Conservation (phyloP, 257 asterid species). For the Hygrophila difformis region DNA sequence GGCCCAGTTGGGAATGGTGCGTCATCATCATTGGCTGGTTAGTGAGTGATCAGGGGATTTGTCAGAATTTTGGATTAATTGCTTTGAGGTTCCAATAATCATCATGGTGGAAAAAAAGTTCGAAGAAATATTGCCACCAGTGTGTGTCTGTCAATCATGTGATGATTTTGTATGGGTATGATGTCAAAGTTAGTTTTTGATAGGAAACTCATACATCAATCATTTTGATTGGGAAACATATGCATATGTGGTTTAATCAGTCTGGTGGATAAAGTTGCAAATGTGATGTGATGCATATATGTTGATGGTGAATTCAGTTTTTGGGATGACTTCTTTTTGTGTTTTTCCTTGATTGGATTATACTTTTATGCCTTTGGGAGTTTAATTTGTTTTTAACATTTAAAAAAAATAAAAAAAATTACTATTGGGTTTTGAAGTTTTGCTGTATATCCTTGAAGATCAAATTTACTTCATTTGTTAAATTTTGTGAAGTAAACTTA, state of each 20-base stretch:
- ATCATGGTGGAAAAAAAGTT: constrained; percentile 7
- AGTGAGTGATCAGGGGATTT: constrained; percentile 3
- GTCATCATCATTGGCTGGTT: constrained; percentile 7
- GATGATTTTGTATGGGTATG: constrained; percentile 3
- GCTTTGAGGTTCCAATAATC: constrained; percentile 6
- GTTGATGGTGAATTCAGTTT: no score
- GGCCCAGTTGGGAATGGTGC: constrained; percentile 8
- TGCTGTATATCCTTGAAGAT: no score
- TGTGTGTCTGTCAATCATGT: constrained; percentile 12
- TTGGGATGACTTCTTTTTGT: no score
- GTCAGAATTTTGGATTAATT: constrained; percentile 3
- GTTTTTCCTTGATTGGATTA: no score
- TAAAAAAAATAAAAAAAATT: no score
- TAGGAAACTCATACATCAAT: no score
- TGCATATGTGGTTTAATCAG: neutral
- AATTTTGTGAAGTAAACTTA: neutral
- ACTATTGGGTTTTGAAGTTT: no score
- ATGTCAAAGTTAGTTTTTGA: neutral
- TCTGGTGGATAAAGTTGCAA: neutral
- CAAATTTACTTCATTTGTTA: no score
- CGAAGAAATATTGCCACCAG: neutral
- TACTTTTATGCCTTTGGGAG: no score
- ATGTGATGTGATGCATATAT: no score
- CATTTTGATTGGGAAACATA: neutral
- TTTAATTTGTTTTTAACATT: no score